Evolutionary conservation across 768 basidiomycete species (phyloP).

Genomic region (Agaricus subrufescens): DNA sequence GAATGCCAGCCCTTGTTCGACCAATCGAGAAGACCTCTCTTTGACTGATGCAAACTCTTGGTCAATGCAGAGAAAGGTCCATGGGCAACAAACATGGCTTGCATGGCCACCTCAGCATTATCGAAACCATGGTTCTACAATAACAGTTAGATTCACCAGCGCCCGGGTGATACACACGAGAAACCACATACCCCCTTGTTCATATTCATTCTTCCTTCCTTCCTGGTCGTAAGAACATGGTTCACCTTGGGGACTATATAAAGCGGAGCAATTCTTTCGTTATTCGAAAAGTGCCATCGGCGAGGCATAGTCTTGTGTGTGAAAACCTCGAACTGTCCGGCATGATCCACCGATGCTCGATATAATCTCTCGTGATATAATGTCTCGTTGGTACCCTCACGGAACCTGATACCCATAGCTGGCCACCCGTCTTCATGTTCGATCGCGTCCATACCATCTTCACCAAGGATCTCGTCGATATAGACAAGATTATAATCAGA

Average conservation of each 20-base stretch:
- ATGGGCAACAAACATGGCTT: conserved; percentile 87
- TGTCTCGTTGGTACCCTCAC: conserved; percentile 47
- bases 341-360: conserved; percentile 45
- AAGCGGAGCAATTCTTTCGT: conserved; percentile 81
- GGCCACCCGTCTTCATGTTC: conserved; percentile 89
- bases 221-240: conserved; percentile 68
- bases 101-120: conserved; percentile 72
- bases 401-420: conserved; percentile 80
- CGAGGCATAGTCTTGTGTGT: conserved; percentile 79
- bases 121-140: conserved; percentile 87
- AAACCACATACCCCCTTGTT: conserved; percentile 65
- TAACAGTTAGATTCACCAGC: neutral
- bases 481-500: conserved; percentile 69
- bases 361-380: conserved; percentile 52
- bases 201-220: conserved; percentile 56
- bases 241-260: conserved; percentile 82
- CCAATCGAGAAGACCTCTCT: conserved; percentile 13
- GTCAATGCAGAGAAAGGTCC: conserved; percentile 77
- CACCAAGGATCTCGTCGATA: conserved; percentile 76
- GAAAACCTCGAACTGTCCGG: conserved; percentile 73
- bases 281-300: conserved; percentile 69
- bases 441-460: conserved; percentile 53
- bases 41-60: conserved; percentile 48
- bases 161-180: neutral
- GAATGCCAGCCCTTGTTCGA: conserved; percentile 60